Evolutionary conservation across 352 stramenopile genomes (phyloP), one percentile per base, ranked within the genome.

Genomic region (Phytophthora boehmeriae): DNA sequence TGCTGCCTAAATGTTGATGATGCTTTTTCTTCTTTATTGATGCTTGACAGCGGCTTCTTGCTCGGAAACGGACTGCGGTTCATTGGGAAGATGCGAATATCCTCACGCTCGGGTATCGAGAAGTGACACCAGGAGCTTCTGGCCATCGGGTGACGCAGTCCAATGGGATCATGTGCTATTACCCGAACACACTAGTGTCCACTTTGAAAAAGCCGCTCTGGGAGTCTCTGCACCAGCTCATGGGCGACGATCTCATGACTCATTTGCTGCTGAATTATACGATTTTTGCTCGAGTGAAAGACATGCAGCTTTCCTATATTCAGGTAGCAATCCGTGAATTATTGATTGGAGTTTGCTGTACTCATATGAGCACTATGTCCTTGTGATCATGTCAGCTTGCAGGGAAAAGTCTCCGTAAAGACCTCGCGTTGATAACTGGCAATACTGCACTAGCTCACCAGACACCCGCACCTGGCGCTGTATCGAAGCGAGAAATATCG

Each of bases 161-260:
- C 32, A 88, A 92, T 35, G 67, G 59, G 20, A 63, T 94, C 42
- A 74, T 92, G 66, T 90, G 78, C 61, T 86, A 84, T 49, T 88
- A 83, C 45, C 85, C 85, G 5, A 94, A 94, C 62, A 90, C 83
- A 1, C 62, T 92, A 4, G 83, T 94, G 30, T 74, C 62, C 23
- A 45, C 68, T 11, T 54, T 92, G 17, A 89, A 92, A 65, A 72
- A 78, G n/a, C 58, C 67, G 27, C 38, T 67, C 3, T 94, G 85
- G 85, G 52, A 62, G 25, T 34, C 36, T 2, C 63, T 92, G 11
- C 85, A 94, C 14, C 10, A 65, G 6, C 38, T 80, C 19, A 82
- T 91, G 41, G 85, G 85, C 0, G 83, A 92, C 49, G 77, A 91
- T 11, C 62, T 90, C 25, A 76, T 94, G 63, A 67, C 74, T 3